phyloP scores from a whole-genome alignment of 495 filamentous ascomycete genomes.

The Annulohypoxylon nitens region DNA sequence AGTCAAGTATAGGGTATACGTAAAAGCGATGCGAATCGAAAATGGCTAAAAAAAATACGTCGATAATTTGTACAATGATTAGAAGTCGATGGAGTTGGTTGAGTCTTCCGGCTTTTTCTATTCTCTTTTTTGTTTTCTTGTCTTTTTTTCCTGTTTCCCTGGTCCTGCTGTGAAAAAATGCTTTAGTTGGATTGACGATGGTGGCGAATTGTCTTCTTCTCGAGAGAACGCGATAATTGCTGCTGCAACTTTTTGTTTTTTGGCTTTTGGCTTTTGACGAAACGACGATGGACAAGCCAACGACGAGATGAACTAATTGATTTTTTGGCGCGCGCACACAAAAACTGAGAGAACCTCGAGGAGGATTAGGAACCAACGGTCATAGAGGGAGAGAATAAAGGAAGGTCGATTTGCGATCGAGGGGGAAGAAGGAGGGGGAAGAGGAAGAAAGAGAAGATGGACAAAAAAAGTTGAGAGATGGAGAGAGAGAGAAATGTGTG shows the following conservation, averaged over 20 bases:
- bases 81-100: constrained; percentile 36
- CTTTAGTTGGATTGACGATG: constrained; percentile 30
- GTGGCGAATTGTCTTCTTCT: constrained; percentile 46
- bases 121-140: constrained; percentile 37
- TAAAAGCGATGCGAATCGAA: constrained; percentile 46
- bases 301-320: constrained; percentile 49
- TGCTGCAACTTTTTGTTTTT: constrained; percentile 39
- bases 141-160: constrained; percentile 36
- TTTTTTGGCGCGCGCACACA: constrained; percentile 50
- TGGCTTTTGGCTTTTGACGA: constrained; percentile 34
- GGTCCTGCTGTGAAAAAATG: constrained; percentile 39
- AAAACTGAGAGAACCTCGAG: constrained; percentile 53
- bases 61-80: constrained; percentile 47
- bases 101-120: constrained; percentile 39
- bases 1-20: constrained; percentile 41
- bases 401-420: constrained; percentile 57
- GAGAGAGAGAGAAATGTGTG: constrained; percentile 32
- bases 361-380: constrained; percentile 58
- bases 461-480: constrained; percentile 49
- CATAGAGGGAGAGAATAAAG: constrained; percentile 56
- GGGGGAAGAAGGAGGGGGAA: constrained; percentile 48
- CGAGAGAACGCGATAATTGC: constrained; percentile 38
- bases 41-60: constrained; percentile 38
- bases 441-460: constrained; percentile 54
- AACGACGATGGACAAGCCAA: constrained; percentile 52